phyloP scores from a whole-genome alignment of 768 basidiomycete species.

The Ramaria sp. region DNA sequence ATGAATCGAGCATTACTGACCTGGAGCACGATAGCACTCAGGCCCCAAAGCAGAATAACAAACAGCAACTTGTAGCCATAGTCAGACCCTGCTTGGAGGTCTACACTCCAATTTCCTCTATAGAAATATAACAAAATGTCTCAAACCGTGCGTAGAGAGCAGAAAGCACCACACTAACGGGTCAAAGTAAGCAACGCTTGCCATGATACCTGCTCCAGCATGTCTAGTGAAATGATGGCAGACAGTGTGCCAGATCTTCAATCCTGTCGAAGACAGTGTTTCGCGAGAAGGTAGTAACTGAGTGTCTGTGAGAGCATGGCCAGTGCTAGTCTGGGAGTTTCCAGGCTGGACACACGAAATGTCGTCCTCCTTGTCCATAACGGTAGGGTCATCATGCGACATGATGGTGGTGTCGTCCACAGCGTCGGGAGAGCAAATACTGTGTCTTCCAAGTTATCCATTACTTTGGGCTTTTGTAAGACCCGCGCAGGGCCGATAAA shows the following conservation, averaged over 20 bases:
- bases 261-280: not conserved
- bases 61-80: conserved; percentile 85
- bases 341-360: not conserved
- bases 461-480: not conserved
- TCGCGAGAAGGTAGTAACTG: not conserved
- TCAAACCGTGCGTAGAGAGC: not conserved
- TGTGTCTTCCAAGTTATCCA: not conserved
- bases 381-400: not conserved
- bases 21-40: conserved; percentile 80
- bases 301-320: not conserved
- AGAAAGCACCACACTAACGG: conserved; percentile 39
- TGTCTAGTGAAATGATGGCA: conserved; percentile 46
- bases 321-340: not conserved
- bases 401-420: not conserved
- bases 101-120: conserved; percentile 88
- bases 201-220: conserved; percentile 77
- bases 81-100: conserved; percentile 75
- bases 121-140: not conserved
- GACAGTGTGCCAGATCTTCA: conserved; percentile 10
- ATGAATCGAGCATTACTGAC: conserved; percentile 22
- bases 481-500: too few species aligned
- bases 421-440: conserved; percentile 4
- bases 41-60: conserved; percentile 69
- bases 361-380: conserved; percentile 1
- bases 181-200: conserved; percentile 83